phyloP scores from a whole-genome alignment of 495 filamentous ascomycete genomes.

The Thermochaetoides thermophila region DNA sequence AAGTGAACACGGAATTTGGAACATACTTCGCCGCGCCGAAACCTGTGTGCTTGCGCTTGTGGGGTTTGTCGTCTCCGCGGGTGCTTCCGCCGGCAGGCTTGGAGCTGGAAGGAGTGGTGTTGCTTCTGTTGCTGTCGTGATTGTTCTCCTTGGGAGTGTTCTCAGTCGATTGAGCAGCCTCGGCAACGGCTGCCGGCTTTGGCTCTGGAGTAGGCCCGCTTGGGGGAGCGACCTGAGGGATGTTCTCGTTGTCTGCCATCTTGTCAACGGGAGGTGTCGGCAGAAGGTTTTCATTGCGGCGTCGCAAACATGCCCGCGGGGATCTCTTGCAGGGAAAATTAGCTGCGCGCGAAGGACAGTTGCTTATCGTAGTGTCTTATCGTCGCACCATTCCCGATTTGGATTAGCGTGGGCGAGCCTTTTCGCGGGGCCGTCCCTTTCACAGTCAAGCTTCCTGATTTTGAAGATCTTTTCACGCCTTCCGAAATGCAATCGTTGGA shows the following conservation, averaged over 20 bases:
- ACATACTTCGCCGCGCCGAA: slow-evolving; percentile 15
- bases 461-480: too few relatives aligned
- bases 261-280: slow-evolving; percentile 6
- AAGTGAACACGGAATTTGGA: too few relatives aligned
- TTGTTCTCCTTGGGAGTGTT: slow-evolving; percentile 6
- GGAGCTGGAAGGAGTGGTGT: background rate
- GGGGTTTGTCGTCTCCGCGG: slow-evolving; percentile 9
- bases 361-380: too few relatives aligned
- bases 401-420: too few relatives aligned
- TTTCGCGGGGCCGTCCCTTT: too few relatives aligned
- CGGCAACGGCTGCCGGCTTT: background rate
- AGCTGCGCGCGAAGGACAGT: too few relatives aligned
- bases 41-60: slow-evolving; percentile 10
- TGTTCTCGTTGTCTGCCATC: slow-evolving; percentile 13
- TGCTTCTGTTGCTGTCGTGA: slow-evolving; percentile 3
- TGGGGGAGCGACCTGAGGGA: slow-evolving; percentile 1
- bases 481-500: too few relatives aligned
- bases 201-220: background rate
- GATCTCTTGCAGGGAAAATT: too few relatives aligned
- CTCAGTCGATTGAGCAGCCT: too few relatives aligned
- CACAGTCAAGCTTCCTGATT: too few relatives aligned
- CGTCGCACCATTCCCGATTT: too few relatives aligned
- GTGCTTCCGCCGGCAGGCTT: slow-evolving; percentile 3
- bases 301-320: background rate
- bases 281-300: slow-evolving; percentile 4